Percentiles rank a stretch among this genome's conserved stretches.
These are phyloP conservation scores for Phalaenopsis equestris DNA, from an alignment of 106 monocot genomes.

Conservation along the genomic window DNA sequence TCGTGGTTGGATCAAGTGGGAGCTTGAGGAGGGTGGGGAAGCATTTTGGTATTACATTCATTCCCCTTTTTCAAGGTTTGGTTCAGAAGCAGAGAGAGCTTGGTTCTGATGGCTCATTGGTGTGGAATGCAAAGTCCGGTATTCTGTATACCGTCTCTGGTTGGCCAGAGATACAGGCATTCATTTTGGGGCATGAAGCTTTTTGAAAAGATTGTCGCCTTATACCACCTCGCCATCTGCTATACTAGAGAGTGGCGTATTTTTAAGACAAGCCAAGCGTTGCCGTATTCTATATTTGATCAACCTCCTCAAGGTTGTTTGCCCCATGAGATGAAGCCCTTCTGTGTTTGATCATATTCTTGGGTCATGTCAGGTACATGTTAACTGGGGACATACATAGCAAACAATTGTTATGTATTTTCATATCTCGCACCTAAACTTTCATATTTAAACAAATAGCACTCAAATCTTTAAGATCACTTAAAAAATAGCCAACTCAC, in stretches of 20 bases:
- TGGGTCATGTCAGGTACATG: not conserved
- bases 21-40: conserved; percentile 65
- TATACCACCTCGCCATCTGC: too few relatives aligned
- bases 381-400: not conserved
- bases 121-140: conserved; percentile 55
- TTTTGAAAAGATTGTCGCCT: not conserved
- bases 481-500: too few relatives aligned
- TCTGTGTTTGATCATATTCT: not conserved
- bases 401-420: too few relatives aligned
- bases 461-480: too few relatives aligned
- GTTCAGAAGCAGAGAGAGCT: conserved; percentile 61
- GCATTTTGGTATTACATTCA: conserved; percentile 71
- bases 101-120: conserved; percentile 5
- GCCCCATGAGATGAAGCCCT: not conserved
- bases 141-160: conserved; percentile 75
- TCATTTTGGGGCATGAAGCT: conserved; percentile 45
- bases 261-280: not conserved
- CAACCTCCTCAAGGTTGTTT: not conserved
- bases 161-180: conserved; percentile 87
- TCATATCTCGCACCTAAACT: too few relatives aligned
- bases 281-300: not conserved
- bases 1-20: conserved; percentile 72
- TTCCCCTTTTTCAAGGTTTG: conserved; percentile 56
- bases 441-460: too few relatives aligned
- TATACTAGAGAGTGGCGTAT: not conserved